Base-by-base conservation (phyloP, 495 filamentous ascomycete species). In the Daldinia grandis region DNA sequence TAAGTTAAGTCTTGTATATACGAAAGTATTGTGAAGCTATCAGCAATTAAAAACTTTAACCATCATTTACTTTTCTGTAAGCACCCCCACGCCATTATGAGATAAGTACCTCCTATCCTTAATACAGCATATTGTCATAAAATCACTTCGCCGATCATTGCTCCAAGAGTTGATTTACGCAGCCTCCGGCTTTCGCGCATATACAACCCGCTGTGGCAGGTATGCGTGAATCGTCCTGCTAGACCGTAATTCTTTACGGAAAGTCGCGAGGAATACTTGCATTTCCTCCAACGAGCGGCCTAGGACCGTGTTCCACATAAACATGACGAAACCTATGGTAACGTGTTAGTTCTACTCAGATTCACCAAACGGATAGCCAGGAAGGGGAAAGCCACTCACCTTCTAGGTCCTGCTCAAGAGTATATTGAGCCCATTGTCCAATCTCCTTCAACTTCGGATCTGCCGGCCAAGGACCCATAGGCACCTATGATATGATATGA, bases 401-500 rank as follows among this genome's bases (percentile, higher is more conserved):
- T 25, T 79, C 78, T 0, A 76, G 31, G 37, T 79, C 78, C 40
- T 76, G 62, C 44, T 75, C 72, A 0, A 74, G 25, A 17, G 55
- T 66, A n/a, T 66, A 44, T 17, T 73, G 62, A 35, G 68, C 71
- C 72, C 67, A 78, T 8, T 72, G 67, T 3, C 86, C 86, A 31
- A 88, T 74, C 65, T 86, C 79, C 64, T 84, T 84, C 58, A 84
- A 40, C 33, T 77, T 78, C 19, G 74, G 73, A 40, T 87, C 80
- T 5, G 69, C 74, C 9, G 83, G 76, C 86, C 87, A 88, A 4
- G 75, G 68, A 9, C 83, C 83, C 19, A 81, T 58, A 7, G 81
- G 81, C 10, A 77, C 64, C 70, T 79, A 15, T 1, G n/a, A 72
- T 42, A 35, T 35, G 33, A 35, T 79, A 15, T 1, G n/a, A 72